Evolutionary conservation across 1,284 basidiomycete genomes (phyloP), one percentile per base, ranked within the genome.

Genomic region (Flammula alnicola): DNA sequence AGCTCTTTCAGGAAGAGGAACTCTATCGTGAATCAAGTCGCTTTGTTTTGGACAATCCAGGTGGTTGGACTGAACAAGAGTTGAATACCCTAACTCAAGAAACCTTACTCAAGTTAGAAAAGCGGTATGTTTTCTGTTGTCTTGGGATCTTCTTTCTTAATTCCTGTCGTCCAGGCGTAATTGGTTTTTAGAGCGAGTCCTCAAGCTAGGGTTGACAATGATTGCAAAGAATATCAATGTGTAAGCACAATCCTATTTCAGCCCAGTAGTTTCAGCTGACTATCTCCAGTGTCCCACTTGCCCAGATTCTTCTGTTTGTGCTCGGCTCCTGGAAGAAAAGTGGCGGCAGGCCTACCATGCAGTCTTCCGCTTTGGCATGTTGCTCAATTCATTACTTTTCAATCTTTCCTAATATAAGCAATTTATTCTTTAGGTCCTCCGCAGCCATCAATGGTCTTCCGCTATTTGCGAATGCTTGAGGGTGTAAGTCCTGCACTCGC

Each of bases 111-210:
- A 95, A 94, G 64, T 80, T 96, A 12, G 91, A 94, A 68, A 93
- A 91, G 66, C 75, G 91, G 90, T 89, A 44, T 22, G 74, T 62
- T 7, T 20, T 6, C 42, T 3, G 12, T 19, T 8, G 19, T 27
- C 12, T 26, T 19, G 12, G 29, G 2, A 43, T 7, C 3, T 5
- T 19, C 22, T 16, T 11, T 25, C 22, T 26, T 7, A 36, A 16
- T 16, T 7, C 41, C 7, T 14, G 5, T 22, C 2, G 22, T 17
- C 25, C 53, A 91, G 89, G 30, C 81, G 93, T 47, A 94, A 86
- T 47, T 96, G 93, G 93, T 96, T 96, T 70, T 80, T 97, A 26
- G 95, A 98, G 66, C 83, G 95, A 9, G 84, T 98, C 11, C 77
- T 98, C 54, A 97, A 98, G 68, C 82, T 98, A 3, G 93, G 93